Evolutionary conservation across 805 yeast species (phyloP).

Genomic region (Metschnikowia kunwiensis): DNA sequence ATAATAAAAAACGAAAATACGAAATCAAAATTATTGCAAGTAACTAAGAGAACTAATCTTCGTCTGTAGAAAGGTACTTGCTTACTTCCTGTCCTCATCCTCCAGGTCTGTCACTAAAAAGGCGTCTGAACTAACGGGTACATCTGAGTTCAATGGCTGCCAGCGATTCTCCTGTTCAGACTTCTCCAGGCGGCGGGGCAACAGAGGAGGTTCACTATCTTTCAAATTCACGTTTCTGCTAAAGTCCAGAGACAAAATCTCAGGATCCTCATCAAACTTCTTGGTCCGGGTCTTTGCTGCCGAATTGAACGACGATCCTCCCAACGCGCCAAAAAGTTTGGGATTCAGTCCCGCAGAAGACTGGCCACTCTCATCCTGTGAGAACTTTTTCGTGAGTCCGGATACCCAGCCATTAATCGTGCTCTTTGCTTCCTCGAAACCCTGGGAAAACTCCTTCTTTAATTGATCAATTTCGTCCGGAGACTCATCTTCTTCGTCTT

Average conservation of each 20-base stretch:
- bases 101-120: constrained; percentile 44
- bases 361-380: constrained; percentile 17
- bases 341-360: constrained; percentile 21
- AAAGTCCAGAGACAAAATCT: constrained; percentile 49
- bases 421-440: constrained; percentile 75
- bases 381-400: constrained; percentile 55
- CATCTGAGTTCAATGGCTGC: constrained; percentile 39
- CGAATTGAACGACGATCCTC: constrained; percentile 39
- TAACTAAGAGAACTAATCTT: no score
- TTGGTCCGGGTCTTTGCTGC: constrained; percentile 23
- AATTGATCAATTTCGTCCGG: constrained; percentile 64
- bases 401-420: constrained; percentile 78
- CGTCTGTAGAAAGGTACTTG: no score
- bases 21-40: no score
- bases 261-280: constrained; percentile 53
- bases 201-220: constrained; percentile 24
- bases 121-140: constrained; percentile 42
- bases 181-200: constrained; percentile 20
- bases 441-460: constrained; percentile 65
- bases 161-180: constrained; percentile 26
- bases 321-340: constrained; percentile 45
- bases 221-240: constrained; percentile 44
- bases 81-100: constrained; percentile 31
- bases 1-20: constrained; percentile 1
- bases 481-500: constrained; percentile 32